Conservation (phyloP, 306 rosid genomes). For the Senna tora region DNA sequence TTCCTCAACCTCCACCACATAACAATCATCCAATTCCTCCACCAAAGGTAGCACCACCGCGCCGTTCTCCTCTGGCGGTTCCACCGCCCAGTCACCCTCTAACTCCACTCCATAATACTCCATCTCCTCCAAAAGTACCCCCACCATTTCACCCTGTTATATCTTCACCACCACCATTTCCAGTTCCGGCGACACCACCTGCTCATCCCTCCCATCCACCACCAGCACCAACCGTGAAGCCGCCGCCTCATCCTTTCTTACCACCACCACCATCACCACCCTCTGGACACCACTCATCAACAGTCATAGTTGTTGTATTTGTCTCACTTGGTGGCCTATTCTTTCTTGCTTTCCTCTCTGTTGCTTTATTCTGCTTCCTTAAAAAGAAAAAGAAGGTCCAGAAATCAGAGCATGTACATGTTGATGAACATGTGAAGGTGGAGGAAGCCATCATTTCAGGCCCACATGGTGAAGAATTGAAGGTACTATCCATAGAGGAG, state of each 20-base stretch:
- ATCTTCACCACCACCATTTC: slow-evolving; percentile 20
- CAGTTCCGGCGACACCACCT: slow-evolving; percentile 31
- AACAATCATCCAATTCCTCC: slow-evolving; percentile 1
- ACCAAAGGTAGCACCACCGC: too few relatives aligned
- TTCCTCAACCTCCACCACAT: slow-evolving; percentile 30
- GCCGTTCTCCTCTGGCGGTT: slow-evolving; percentile 2
- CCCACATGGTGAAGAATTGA: slow-evolving; percentile 18
- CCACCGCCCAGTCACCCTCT: slow-evolving; percentile 1
- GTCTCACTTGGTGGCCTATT: slow-evolving; percentile 36
- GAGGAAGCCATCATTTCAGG: slow-evolving; percentile 17
- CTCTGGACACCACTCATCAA: slow-evolving; percentile 34
- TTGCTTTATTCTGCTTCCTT: slow-evolving; percentile 23
- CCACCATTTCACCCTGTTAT: slow-evolving; percentile 28
- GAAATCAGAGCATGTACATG: slow-evolving; percentile 1
- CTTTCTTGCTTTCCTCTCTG: slow-evolving; percentile 35
- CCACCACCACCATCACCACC: slow-evolving; percentile 35
- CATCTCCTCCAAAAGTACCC: slow-evolving; percentile 33
- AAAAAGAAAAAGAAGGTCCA: slow-evolving; percentile 5
- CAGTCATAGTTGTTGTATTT: slow-evolving; percentile 16
- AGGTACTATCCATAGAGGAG: slow-evolving; percentile 13
- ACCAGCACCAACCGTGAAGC: slow-evolving; percentile 7
- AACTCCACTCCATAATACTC: slow-evolving; percentile 21
- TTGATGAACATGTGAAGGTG: slow-evolving; percentile 23
- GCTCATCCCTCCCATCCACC: slow-evolving; percentile 28
- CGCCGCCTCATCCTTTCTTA: slow-evolving; percentile 21